These are phyloP conservation scores for Xerocomus cyaneibrunnescens DNA, from an alignment of 1,284 basidiomycete species.

Conservation along the genomic window DNA sequence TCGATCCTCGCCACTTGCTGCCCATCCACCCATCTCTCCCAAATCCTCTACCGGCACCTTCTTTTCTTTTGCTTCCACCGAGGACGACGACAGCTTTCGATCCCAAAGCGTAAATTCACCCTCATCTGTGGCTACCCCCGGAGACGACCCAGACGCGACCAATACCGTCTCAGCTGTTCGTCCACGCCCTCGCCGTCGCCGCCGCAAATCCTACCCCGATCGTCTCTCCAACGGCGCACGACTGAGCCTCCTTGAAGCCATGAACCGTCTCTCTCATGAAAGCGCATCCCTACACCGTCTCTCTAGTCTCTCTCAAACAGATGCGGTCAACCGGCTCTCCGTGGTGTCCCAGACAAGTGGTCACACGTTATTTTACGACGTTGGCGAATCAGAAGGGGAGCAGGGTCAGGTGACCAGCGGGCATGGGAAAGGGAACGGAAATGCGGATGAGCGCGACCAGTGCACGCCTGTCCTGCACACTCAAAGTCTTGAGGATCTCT, in stretches of 20 bases:
- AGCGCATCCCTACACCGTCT: slow-evolving; percentile 5
- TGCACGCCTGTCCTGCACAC: slow-evolving; percentile 14
- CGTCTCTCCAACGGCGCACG: slow-evolving; percentile 23
- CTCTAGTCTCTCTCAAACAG: slow-evolving; percentile 13
- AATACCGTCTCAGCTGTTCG: slow-evolving; percentile 15
- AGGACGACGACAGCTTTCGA: slow-evolving; percentile 17
- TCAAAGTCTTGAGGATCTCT: slow-evolving; percentile 29
- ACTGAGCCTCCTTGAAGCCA: slow-evolving; percentile 31
- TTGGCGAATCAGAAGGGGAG: slow-evolving; percentile 12
- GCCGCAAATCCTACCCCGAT: slow-evolving; percentile 31
- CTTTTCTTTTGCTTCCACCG: slow-evolving; percentile 19
- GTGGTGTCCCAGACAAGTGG: slow-evolving; percentile 26
- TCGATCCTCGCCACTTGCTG: slow-evolving; percentile 14
- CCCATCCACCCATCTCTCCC: slow-evolving; percentile 23
- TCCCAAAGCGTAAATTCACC: not conserved
- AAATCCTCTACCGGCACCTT: slow-evolving; percentile 33
- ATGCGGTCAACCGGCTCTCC: slow-evolving; percentile 22
- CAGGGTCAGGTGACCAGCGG: not conserved
- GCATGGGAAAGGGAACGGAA: not conserved
- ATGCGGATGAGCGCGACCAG: not conserved
- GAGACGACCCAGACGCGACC: not conserved
- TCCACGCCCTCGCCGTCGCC: slow-evolving; percentile 20
- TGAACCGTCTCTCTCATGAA: slow-evolving; percentile 31
- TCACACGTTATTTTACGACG: slow-evolving; percentile 29
- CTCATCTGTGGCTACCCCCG: too few relatives aligned